Percentiles rank a stretch among this genome's conserved stretches.
Evolutionary conservation across 2,329 filamentous ascomycete species (phyloP).

Genomic region (Beauveria bassiana): DNA sequence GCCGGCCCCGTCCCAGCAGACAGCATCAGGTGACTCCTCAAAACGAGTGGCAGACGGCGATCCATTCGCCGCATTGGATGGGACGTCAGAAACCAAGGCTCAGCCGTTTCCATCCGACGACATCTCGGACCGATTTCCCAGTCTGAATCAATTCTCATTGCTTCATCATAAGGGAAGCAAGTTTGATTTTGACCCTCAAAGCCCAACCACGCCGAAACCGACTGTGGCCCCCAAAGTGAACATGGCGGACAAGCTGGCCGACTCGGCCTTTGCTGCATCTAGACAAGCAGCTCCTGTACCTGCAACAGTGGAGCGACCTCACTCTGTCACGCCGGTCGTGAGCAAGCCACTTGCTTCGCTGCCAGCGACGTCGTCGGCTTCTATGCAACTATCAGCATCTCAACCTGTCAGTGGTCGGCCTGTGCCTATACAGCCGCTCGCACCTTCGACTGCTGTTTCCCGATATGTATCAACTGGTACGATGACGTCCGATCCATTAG

Average conservation of each 20-base stretch:
- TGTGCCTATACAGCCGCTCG: constrained; percentile 19
- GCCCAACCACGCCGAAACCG: constrained; percentile 40
- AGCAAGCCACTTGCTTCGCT: constrained; percentile 11
- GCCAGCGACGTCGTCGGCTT: constrained; percentile 18
- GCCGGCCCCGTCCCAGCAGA: constrained; percentile 26
- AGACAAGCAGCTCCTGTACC: background rate
- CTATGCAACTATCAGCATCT: constrained; percentile 24
- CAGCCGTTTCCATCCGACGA: constrained; percentile 59
- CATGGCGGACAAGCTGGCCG: constrained; percentile 69
- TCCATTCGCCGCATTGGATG: constrained; percentile 85
- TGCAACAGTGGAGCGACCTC: constrained; percentile 16
- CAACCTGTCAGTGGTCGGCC: constrained; percentile 22
- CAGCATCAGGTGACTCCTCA: constrained; percentile 50
- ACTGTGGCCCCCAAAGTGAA: constrained; percentile 50
- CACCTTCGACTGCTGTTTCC: constrained; percentile 13
- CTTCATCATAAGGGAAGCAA: constrained; percentile 76
- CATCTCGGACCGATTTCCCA: constrained; percentile 77
- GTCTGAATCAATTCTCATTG: constrained; percentile 85
- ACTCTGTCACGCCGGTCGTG: constrained; percentile 23
- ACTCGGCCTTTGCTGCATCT: constrained; percentile 64
- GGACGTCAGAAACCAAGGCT: constrained; percentile 35
- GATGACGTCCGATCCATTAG: constrained; percentile 60
- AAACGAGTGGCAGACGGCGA: constrained; percentile 64
- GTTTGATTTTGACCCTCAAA: constrained; percentile 70
- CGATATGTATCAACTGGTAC: constrained; percentile 58